Conservation (phyloP, 352 stramenopile genomes). For the Phytophthora constricta region DNA sequence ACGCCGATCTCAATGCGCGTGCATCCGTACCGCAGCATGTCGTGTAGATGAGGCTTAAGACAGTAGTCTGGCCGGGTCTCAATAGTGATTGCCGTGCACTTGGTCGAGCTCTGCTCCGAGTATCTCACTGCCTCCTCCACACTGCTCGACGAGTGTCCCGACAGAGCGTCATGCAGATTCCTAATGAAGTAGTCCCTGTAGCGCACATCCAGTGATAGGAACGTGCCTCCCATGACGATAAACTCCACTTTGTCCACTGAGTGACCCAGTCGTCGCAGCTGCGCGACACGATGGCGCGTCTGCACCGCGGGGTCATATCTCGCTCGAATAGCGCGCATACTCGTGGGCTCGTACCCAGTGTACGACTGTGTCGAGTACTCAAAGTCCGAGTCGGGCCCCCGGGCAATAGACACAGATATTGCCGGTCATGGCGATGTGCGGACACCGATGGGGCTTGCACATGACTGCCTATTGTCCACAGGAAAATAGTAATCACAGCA, state of each 20-base stretch:
- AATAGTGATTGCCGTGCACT: conserved; percentile 96
- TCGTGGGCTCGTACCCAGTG: conserved; percentile 97
- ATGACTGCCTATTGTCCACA: conserved; percentile 94
- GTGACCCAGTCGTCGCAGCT: conserved; percentile 90
- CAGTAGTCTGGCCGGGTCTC: conserved; percentile 98
- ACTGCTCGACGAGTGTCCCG: conserved; percentile 89
- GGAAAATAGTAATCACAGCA: background rate
- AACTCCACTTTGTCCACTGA: conserved; percentile 97
- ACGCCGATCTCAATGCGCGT: conserved; percentile 98
- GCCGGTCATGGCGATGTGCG: conserved; percentile 97
- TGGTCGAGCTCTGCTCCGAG: conserved; percentile 88
- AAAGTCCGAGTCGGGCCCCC: conserved; percentile 96
- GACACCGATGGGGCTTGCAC: conserved; percentile 98
- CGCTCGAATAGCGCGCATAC: conserved; percentile 95
- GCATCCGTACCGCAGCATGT: conserved; percentile 97
- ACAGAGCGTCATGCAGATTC: conserved; percentile 96
- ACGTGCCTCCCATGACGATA: conserved; percentile 98
- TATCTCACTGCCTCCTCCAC: conserved; percentile 95
- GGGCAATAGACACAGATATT: conserved; percentile 98
- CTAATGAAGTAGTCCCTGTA: conserved; percentile 98
- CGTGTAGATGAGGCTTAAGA: conserved; percentile 95
- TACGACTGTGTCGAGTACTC: conserved; percentile 97
- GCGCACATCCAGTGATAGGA: conserved; percentile 92
- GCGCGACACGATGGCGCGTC: conserved; percentile 92
- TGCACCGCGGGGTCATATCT: conserved; percentile 96